Percentiles rank a stretch among this genome's conserved stretches.
These are phyloP conservation scores for Purpureocillium lavendulum DNA, from an alignment of 2,329 filamentous ascomycete genomes.

Conservation along the genomic window DNA sequence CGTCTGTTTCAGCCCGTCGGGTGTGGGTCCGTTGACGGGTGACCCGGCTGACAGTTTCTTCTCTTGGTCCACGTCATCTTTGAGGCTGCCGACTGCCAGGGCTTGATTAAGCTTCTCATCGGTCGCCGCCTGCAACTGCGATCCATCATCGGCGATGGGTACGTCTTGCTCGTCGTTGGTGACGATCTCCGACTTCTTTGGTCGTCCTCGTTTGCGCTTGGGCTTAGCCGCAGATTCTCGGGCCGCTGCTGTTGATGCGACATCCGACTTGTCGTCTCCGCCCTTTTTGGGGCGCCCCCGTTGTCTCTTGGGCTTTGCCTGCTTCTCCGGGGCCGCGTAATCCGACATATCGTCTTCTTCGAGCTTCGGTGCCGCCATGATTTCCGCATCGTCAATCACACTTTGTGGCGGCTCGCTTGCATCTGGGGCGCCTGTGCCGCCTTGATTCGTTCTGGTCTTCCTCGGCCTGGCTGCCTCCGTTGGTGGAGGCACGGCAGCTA, in stretches of 20 bases:
- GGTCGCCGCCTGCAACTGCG: too few relatives aligned
- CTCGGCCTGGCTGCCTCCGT: too few relatives aligned
- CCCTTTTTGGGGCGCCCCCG: slow-evolving; percentile 24
- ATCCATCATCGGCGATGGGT: not conserved
- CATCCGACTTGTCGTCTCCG: slow-evolving; percentile 4
- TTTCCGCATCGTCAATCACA: too few relatives aligned
- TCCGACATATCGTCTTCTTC: slow-evolving; percentile 9
- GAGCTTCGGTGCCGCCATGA: not conserved
- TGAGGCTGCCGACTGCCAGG: too few relatives aligned
- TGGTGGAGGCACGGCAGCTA: slow-evolving; percentile 1
- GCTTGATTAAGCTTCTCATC: not conserved
- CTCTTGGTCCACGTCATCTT: too few relatives aligned
- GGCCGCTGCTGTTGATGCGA: slow-evolving; percentile 5
- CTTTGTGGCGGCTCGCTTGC: too few relatives aligned
- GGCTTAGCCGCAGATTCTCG: not conserved
- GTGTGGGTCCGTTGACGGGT: too few relatives aligned
- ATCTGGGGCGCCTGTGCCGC: too few relatives aligned
- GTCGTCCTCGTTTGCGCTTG: slow-evolving; percentile 33
- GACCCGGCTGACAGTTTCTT: too few relatives aligned
- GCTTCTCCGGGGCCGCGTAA: slow-evolving; percentile 4
- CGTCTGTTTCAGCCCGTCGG: too few relatives aligned
- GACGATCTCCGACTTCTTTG: slow-evolving; percentile 22
- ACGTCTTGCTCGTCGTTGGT: not conserved
- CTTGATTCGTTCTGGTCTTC: too few relatives aligned
- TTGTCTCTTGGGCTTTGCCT: slow-evolving; percentile 16